Evolutionary conservation across 306 rosid genomes (phyloP), one percentile per base, ranked within the genome.

Genomic region (Quercus bicolor): DNA sequence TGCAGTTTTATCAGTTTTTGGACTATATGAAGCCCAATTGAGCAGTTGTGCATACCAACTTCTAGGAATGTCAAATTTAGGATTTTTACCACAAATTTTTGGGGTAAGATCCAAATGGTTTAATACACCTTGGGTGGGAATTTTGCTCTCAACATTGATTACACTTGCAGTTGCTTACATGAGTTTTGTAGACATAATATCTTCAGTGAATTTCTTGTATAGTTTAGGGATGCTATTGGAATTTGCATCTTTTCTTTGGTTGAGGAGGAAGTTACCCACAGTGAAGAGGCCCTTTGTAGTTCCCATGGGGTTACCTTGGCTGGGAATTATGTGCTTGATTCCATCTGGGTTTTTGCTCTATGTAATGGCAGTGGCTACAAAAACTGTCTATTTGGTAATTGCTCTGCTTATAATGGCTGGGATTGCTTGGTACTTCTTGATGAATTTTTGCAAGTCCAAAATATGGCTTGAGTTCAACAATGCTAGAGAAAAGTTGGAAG

Each of bases 161-260:
- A 73, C 89, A 9, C 79, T 91, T 18, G 70, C 62, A 4, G 81
- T 87, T 74, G 77, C 92, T 1, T 82, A 68, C 60, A 80, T 91
- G 26, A 54, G 81, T 31, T 94, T 91, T 43, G 56, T 83, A 11
- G 86, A 86, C 13, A 90, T 93, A 14, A 88, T 93, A 40, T 90
- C 97, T 3, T 85, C 93, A 0, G 92, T 89, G 9, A 93, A 93
- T 79, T 93, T 93, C 75, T 78, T 93, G 88, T 93, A 91, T 62
- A 88, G 98, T 80, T 86, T 93, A 79, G 97, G 98, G n/a, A 91
- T 93, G 98, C 81, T 91, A 33, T 81, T 93, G 86, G 98, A 93
- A 61, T 91, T 91, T 80, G 90, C 93, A 4, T 86, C 96, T 72
- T 91, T 82, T 20, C 81, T 93, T 19, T 84, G 90, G 82, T 56